Conservation (phyloP, 306 rosid genomes). For the Citrullus mucosospermus region DNA sequence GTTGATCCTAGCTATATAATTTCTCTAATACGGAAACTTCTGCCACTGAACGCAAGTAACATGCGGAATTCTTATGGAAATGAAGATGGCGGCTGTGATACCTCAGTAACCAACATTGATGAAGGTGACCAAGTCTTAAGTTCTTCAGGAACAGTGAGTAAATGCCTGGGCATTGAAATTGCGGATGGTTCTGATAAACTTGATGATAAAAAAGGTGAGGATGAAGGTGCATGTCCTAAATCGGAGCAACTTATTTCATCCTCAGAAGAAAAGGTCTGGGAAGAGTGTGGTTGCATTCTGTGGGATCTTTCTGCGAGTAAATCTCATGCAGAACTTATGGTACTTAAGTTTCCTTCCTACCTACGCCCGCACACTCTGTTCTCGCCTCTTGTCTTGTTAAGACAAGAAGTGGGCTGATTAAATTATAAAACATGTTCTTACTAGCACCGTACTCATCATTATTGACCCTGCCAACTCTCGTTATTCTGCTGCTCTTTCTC, state of each 20-base stretch:
- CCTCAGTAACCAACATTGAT: slow-evolving; percentile 8
- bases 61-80: slow-evolving; percentile 1
- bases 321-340: slow-evolving; percentile 89
- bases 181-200: slow-evolving; percentile 23
- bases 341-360: slow-evolving; percentile 12
- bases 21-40: slow-evolving; percentile 73
- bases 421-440: background rate
- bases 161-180: slow-evolving; percentile 31
- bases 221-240: slow-evolving; percentile 2
- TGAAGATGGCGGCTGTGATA: slow-evolving; percentile 10
- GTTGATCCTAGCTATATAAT: slow-evolving; percentile 89
- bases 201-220: slow-evolving; percentile 15
- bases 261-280: slow-evolving; percentile 45
- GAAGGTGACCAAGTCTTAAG: slow-evolving; percentile 7
- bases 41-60: slow-evolving; percentile 31
- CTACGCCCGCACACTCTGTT: background rate
- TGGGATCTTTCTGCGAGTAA: slow-evolving; percentile 86
- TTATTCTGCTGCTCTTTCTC: background rate
- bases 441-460: background rate
- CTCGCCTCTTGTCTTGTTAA: background rate
- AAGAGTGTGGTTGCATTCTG: slow-evolving; percentile 73
- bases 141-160: background rate
- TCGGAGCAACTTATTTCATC: slow-evolving; percentile 10
- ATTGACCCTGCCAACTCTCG: background rate
- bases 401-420: background rate